Conservation (phyloP, 2,329 filamentous ascomycete genomes). For the Colletotrichum limetticola region DNA sequence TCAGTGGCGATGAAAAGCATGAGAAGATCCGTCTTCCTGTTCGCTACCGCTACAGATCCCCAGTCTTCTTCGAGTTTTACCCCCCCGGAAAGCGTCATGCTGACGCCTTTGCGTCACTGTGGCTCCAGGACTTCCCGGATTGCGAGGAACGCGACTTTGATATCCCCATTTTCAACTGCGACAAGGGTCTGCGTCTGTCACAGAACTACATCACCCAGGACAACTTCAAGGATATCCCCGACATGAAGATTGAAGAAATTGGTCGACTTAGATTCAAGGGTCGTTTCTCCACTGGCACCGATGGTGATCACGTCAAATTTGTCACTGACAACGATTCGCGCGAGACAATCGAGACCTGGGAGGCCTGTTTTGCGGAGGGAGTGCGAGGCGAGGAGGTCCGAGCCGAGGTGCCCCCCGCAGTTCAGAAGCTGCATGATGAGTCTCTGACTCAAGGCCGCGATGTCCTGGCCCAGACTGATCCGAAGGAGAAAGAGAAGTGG, state of each 20-base stretch:
- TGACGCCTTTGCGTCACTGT: conserved; percentile 82
- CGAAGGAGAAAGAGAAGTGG: conserved; percentile 82
- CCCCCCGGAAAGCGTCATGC: conserved; percentile 73
- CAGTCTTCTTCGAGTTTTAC: conserved; percentile 89
- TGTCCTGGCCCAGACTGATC: conserved; percentile 77
- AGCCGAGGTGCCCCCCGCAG: conserved; percentile 76
- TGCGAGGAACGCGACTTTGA: conserved; percentile 82
- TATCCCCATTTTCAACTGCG: conserved; percentile 90
- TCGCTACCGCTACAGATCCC: conserved; percentile 89
- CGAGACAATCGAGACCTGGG: conserved; percentile 95
- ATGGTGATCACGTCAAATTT: conserved; percentile 85
- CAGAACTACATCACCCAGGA: conserved; percentile 93
- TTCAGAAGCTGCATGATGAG: conserved; percentile 83
- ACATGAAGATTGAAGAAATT: conserved; percentile 81
- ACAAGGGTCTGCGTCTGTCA: conserved; percentile 78
- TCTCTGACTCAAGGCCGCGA: conserved; percentile 84
- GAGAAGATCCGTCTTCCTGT: conserved; percentile 80
- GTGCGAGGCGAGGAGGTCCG: conserved; percentile 78
- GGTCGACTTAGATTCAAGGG: conserved; percentile 84
- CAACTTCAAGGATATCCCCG: conserved; percentile 76
- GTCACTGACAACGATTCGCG: conserved; percentile 88
- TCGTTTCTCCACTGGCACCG: conserved; percentile 89
- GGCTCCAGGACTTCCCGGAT: conserved; percentile 87
- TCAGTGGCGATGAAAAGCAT: conserved; percentile 54
- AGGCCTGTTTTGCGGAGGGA: conserved; percentile 89